These are phyloP conservation scores for Pistacia integerrima DNA, from an alignment of 345 rosid species.

Conservation along the genomic window DNA sequence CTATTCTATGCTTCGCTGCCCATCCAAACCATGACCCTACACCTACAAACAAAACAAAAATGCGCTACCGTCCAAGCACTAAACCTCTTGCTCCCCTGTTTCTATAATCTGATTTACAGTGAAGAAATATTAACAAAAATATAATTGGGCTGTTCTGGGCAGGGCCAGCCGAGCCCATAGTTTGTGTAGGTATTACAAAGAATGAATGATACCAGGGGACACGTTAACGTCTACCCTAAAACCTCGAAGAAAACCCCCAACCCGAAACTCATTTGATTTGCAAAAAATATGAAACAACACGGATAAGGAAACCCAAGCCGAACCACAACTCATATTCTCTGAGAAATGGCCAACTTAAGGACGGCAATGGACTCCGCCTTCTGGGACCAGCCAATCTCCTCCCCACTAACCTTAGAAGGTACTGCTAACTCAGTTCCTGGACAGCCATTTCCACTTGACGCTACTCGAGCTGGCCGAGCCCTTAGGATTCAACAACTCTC, in stretches of 20 bases:
- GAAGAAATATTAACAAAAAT: too few relatives aligned
- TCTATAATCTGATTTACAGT: too few relatives aligned
- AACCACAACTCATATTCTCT: neutral
- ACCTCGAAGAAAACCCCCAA: neutral
- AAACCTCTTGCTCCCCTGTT: too few relatives aligned
- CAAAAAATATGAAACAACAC: neutral
- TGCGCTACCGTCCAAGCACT: too few relatives aligned
- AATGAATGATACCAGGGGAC: too few relatives aligned
- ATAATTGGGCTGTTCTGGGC: too few relatives aligned
- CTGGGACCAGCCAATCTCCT: conserved; percentile 75
- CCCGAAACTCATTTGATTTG: neutral
- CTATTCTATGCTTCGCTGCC: too few relatives aligned
- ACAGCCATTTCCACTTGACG: conserved; percentile 69
- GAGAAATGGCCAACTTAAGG: conserved; percentile 65
- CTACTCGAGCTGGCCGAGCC: conserved; percentile 61
- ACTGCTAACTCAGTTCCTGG: conserved; percentile 77
- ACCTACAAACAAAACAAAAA: too few relatives aligned
- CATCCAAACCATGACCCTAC: too few relatives aligned
- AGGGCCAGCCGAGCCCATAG: too few relatives aligned
- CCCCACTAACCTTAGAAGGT: conserved; percentile 66
- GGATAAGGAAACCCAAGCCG: conserved; percentile 8
- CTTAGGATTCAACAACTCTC: conserved; percentile 91
- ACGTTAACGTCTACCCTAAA: too few relatives aligned
- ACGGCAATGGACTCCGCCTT: conserved; percentile 81
- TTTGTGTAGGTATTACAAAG: too few relatives aligned